Evolutionary conservation across 2,329 filamentous ascomycete species (phyloP).

Genomic region (Hirsutella minnesotensis): DNA sequence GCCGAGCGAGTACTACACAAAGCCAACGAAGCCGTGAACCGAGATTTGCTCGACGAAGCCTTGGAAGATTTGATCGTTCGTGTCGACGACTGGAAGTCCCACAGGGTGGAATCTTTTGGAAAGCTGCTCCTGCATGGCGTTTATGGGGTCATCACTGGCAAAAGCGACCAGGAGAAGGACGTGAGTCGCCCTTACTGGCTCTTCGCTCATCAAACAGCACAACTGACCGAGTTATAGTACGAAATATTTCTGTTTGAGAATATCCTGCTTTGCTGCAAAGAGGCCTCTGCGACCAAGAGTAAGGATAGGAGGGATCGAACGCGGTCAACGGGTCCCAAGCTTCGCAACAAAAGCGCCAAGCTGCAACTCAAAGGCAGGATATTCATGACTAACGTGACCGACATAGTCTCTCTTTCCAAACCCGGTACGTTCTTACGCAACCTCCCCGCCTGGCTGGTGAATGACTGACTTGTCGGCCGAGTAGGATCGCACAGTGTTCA

Average conservation of each 20-base stretch:
- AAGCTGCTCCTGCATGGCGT: slow-evolving; percentile 79
- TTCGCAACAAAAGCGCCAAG: slow-evolving; percentile 58
- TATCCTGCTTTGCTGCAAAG: slow-evolving; percentile 95
- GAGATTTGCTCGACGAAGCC: slow-evolving; percentile 73
- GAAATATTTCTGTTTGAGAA: slow-evolving; percentile 95
- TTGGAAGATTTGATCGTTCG: slow-evolving; percentile 68
- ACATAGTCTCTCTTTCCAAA: slow-evolving; percentile 78
- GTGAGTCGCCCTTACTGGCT: slow-evolving; percentile 34
- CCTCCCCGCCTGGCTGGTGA: no score
- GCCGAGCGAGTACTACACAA: slow-evolving; percentile 71
- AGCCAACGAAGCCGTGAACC: slow-evolving; percentile 84
- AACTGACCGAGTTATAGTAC: slow-evolving; percentile 46
- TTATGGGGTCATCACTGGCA: slow-evolving; percentile 81
- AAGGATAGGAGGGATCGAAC: slow-evolving; percentile 66
- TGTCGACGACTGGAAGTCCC: slow-evolving; percentile 96
- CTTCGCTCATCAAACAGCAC: not conserved
- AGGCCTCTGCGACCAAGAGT: slow-evolving; percentile 72
- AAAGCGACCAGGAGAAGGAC: slow-evolving; percentile 85
- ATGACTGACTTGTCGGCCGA: not conserved
- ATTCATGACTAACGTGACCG: slow-evolving; percentile 98
- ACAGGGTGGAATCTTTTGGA: slow-evolving; percentile 83
- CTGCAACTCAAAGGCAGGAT: slow-evolving; percentile 93
- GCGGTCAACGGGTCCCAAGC: slow-evolving; percentile 42
- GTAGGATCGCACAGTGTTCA: slow-evolving; percentile 86
- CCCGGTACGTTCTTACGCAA: slow-evolving; percentile 51